Evolutionary conservation across 106 monocot genomes (phyloP), one percentile per base, ranked within the genome.

Genomic region (Acorus calamus): DNA sequence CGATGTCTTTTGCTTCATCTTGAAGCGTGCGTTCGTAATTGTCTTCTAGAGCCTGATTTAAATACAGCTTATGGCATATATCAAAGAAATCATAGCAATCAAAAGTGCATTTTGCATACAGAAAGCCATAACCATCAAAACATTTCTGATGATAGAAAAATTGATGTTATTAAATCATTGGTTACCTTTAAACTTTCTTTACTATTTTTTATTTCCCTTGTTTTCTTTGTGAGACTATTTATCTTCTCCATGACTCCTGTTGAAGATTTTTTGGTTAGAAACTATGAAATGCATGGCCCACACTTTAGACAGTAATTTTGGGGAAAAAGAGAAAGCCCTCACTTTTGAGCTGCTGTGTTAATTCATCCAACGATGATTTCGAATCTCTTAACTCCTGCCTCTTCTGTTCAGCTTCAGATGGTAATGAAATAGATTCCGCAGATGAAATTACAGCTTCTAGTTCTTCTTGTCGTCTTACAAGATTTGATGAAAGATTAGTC

Each of bases 401-500:
- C 79, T 77, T 98, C 14, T 53, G 61, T 55, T 85, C 81, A 64
- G 63, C 80, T 77, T 92, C 91, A n/a, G 62, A 46, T 14, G 69
- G 58, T 58, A 83, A 79, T 14, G 68, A 59, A 55, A 79, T 78
- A 66, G 80, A 83, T 57, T 92, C 87, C 44, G 84, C 85, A 68
- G 84, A 80, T 49, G 66, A 65, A 57, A 85, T 98, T 64, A 92
- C 68, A 6, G 78, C 76, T 69, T 91, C 83, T 59, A 98, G 72
- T 70, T 98, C 96, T 57, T 88, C 75, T 53, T 98, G 79, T 50
- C 87, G 81, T 61, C 85, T 82, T 52, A 88, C 88, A 75, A 98
- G 96, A 50, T 98, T 98, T 62, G 87, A 81, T 42, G 96, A 87
- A 9, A 98, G 62, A 80, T 98, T 91, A 42, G 91, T 83, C 70